Base-by-base conservation (phyloP, 768 basidiomycete genomes). In the Phallus indusiatus region DNA sequence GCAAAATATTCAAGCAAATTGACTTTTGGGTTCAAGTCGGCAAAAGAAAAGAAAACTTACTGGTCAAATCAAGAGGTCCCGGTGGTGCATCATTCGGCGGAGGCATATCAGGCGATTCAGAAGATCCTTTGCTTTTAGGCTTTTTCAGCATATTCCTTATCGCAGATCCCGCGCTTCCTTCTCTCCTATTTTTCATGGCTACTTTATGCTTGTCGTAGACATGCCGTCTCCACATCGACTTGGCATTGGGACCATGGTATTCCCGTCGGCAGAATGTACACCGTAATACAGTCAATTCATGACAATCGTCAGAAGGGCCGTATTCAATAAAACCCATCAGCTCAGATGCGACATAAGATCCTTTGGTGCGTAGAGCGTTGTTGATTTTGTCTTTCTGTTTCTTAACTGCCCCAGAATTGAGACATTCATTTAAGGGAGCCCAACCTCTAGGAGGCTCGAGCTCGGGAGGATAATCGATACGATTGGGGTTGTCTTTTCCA, bases 121-220 rank as follows among this genome's bases (percentile, higher is more conserved):
- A 42, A 14, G 42, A 14, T 11, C 42, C 42, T 42, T 42, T 42
- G 4, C 42, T n/a, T 42, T 42, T 42, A 2, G 42, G 42, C 34
- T 59, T 59, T 20, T 59, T 59, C 10, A 33, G 18, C 34, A 35
- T 16, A 14, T 24, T 22, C 34, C 46, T 59, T n/a, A 35, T 22
- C 5, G 57, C 57, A 20, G 47, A 51, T 6, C 57, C 57, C 14
- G 57, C 57, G 48, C 57, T 74, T 53, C 77, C 82, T 63, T 89
- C 90, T 55, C 90, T 82, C 34, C 90, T 78, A 65, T 92, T 92
- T 37, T 88, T 79, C 90, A 92, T 91, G 42, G 89, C 87, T 66
- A 92, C 88, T 71, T 89, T 90, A 69, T 92, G 89, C 67, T 91
- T 90, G 72, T 92, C 90, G 62, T 86, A 90, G 33, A 92, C 89